Base-by-base conservation (phyloP, 2,329 filamentous ascomycete species). In the Fusarium sp. region DNA sequence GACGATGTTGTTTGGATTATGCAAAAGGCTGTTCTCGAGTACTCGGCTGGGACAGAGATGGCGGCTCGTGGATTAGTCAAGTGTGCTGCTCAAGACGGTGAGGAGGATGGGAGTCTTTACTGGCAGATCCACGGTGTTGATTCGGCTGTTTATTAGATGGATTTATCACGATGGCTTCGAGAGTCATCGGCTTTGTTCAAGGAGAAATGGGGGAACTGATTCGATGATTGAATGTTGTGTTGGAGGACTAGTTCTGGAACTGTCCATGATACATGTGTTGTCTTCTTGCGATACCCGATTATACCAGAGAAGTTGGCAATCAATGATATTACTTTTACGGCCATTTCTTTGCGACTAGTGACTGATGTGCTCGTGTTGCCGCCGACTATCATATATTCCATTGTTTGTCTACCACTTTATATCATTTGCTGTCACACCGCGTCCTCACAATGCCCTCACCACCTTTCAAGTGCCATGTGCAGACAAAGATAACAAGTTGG, bases 81-180 rank as follows among this genome's bases (percentile, higher is more conserved):
- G 19, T 67, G 64, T 7, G 43, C 22, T 44, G 36, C 53, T 32
- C 11, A 46, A 8, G 52, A 46, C n/a, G 56, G 41, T n/a, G 47
- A 26, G 6, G 19, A 29, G 24, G 65, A 59, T 38, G 64, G 56
- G 15, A 45, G 44, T 31, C 49, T 67, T 13, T 58, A 65, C 42
- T 67, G 64, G 64, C 60, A 62, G 60, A 31, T 67, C 29, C 62
- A 65, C n/a, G 46, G 59, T 28, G 15, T 56, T 35, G 32, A 36
- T 15, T 48, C 57, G 24, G 22, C 42, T 24, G 44, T 12, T 32
- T 3, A 40, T 12, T 62, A 49, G 29, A 43, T 22, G 40, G 36
- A 31, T 35, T 35, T 24, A 15, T 31, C 22, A 15, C 35, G 36
- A 8, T 51, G 48, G 39, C 59, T 47, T 65, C 47, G 58, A 55